A percentile compares a stretch with the other conserved stretches of the same genome.
Conservation (phyloP, 345 rosid genomes). For the Cardiospermum halicacabum region DNA sequence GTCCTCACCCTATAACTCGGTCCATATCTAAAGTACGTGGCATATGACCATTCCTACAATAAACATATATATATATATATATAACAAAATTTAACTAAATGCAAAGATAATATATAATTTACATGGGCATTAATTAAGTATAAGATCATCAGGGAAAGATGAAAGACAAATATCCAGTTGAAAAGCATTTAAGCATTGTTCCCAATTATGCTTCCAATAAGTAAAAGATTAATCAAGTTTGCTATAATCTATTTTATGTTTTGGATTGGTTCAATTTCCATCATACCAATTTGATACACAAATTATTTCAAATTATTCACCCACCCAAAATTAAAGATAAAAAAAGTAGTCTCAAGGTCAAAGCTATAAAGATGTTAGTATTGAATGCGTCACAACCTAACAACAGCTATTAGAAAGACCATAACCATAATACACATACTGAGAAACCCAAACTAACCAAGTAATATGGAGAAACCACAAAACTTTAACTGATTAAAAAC, state of each 20-base stretch:
- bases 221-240: not conserved
- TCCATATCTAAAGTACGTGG: no score
- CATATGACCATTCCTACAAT: slow-evolving; percentile 67
- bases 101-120: not conserved
- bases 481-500: not conserved
- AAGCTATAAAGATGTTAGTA: not conserved
- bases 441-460: slow-evolving; percentile 6
- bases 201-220: not conserved
- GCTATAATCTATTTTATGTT: not conserved
- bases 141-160: not conserved
- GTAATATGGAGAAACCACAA: not conserved
- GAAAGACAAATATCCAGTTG: no score
- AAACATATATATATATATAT: not conserved
- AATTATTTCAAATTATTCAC: not conserved
- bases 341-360: not conserved
- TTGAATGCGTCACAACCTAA: not conserved
- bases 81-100: not conserved
- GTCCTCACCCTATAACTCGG: no score
- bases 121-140: not conserved
- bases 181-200: no score
- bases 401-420: not conserved
- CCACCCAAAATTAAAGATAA: not conserved
- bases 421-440: not conserved
- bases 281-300: not conserved
- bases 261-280: not conserved